Conservation (phyloP, 2,329 filamentous ascomycete species). For the Cladosporium halotolerans region DNA sequence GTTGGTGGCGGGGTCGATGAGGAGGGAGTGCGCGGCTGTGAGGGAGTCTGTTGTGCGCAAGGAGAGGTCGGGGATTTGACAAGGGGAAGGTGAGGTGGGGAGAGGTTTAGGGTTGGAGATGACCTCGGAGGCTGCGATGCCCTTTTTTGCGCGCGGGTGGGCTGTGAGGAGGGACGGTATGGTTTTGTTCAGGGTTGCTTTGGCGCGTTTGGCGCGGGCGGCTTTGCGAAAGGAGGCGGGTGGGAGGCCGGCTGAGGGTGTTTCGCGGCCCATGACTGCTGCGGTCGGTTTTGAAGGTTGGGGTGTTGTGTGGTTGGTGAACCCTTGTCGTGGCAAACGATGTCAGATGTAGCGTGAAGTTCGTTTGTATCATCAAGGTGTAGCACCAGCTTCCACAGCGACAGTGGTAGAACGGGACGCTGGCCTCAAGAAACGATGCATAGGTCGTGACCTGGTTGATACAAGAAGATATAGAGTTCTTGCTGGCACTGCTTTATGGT, state of each 20-base stretch:
- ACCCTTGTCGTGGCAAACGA: too few species aligned
- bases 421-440: too few species aligned
- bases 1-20: constrained; percentile 18
- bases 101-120: constrained; percentile 34
- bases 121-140: constrained; percentile 49
- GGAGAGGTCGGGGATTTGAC: not conserved
- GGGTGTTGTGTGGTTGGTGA: too few species aligned
- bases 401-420: too few species aligned
- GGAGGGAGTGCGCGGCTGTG: constrained; percentile 38
- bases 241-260: constrained; percentile 17
- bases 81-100: constrained; percentile 4
- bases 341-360: too few species aligned
- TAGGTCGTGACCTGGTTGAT: too few species aligned
- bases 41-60: constrained; percentile 52
- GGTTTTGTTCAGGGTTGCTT: constrained; percentile 53
- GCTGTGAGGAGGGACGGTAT: constrained; percentile 51
- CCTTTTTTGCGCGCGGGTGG: constrained; percentile 50
- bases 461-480: too few species aligned
- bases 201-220: constrained; percentile 29
- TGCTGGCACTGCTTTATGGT: too few species aligned
- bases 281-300: too few species aligned
- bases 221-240: constrained; percentile 20
- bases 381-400: too few species aligned
- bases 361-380: too few species aligned
- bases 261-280: constrained; percentile 15